phyloP scores from a whole-genome alignment of 2,329 filamentous ascomycete species.

The Botrytis byssoidea region DNA sequence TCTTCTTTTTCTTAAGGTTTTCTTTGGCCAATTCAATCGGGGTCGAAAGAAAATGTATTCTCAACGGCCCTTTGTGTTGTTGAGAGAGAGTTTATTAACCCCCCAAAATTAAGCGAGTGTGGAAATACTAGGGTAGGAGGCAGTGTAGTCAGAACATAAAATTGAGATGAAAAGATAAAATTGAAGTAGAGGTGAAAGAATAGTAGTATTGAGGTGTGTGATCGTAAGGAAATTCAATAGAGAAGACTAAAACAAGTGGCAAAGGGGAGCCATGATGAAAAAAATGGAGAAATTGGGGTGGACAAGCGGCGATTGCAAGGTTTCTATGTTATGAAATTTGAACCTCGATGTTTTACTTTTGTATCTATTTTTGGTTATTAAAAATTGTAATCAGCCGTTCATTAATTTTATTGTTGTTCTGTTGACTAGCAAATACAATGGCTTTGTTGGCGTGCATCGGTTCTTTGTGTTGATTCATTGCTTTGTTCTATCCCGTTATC shows the following conservation, averaged over 20 bases:
- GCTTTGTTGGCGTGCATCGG: not conserved
- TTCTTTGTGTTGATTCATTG: not conserved
- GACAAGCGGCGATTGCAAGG: not conserved
- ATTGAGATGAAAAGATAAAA: too few species aligned
- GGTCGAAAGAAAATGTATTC: not conserved
- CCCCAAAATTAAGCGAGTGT: not conserved
- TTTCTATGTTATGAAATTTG: too few species aligned
- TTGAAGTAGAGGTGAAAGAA: not conserved
- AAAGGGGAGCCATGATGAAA: not conserved
- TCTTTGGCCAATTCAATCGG: not conserved
- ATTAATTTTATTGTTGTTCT: not conserved
- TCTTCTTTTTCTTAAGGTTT: accelerated
- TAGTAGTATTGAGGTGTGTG: not conserved
- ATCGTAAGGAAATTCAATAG: accelerated
- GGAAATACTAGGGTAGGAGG: too few species aligned
- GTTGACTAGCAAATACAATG: not conserved
- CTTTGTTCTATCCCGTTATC: not conserved
- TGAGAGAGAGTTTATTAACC: not conserved
- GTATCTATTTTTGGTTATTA: not conserved
- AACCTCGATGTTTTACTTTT: not conserved
- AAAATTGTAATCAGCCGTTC: not conserved
- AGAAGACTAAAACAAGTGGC: not conserved
- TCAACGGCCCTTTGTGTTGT: not conserved
- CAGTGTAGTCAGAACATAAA: too few species aligned
- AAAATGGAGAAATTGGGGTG: not conserved